Evolutionary conservation across 257 asterid genomes (phyloP).

Genomic region (Gentiana macrophylla): DNA sequence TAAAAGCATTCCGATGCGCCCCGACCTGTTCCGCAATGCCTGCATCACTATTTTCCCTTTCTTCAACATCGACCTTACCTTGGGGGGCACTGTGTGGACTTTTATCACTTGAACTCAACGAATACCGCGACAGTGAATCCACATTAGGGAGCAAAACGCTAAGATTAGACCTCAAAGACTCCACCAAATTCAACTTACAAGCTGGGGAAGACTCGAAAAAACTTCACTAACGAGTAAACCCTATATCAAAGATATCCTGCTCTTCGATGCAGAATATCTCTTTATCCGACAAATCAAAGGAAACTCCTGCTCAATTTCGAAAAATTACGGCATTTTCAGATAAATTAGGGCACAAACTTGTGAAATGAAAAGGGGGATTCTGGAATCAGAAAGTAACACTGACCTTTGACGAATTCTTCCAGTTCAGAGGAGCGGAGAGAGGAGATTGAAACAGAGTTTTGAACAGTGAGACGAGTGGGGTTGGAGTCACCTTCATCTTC

Average conservation of each 20-base stretch:
- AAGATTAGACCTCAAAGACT: conserved; percentile 80
- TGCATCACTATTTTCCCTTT: conserved; percentile 20
- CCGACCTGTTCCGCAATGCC: conserved; percentile 48
- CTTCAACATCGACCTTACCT: conserved; percentile 32
- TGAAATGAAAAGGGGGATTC: too few species aligned
- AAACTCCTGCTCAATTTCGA: conserved; percentile 32
- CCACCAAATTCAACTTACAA: conserved; percentile 72
- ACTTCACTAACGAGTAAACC: conserved; percentile 73
- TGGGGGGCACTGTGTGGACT: conserved; percentile 15
- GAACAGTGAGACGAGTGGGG: conserved; percentile 41
- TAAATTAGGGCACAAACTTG: too few species aligned
- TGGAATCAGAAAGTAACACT: conserved; percentile 3
- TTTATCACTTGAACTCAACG: conserved; percentile 13
- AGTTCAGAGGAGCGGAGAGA: conserved; percentile 51
- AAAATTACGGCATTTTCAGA: neutral
- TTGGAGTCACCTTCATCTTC: conserved; percentile 41
- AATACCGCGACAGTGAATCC: conserved; percentile 41
- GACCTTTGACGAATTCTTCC: conserved; percentile 90
- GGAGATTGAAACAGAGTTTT: conserved; percentile 26
- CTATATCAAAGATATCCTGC: conserved; percentile 68
- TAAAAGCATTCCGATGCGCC: conserved; percentile 76
- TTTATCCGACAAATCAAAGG: conserved; percentile 85
- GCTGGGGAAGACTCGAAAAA: conserved; percentile 36
- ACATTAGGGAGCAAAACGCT: conserved; percentile 84
- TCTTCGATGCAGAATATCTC: conserved; percentile 83